Conservation (phyloP, 441 rosid species). For the Geranium incanum region DNA sequence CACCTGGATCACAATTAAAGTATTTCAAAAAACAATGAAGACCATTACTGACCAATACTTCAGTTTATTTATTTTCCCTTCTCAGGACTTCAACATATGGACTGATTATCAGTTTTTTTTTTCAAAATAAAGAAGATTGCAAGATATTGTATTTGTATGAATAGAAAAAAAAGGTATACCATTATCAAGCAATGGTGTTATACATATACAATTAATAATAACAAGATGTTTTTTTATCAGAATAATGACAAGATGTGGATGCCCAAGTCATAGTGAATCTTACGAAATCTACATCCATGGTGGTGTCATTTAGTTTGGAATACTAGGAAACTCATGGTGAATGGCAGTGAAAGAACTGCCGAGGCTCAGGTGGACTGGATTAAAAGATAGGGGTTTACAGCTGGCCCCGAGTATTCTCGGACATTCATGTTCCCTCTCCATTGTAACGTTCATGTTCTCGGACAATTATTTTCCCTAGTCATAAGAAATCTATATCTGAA, state of each 20-base stretch:
- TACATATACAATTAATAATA: neutral
- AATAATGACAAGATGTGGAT: neutral
- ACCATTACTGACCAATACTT: neutral
- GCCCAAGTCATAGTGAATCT: neutral
- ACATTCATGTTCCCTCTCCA: no score
- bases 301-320: no score
- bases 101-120: no score
- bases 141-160: neutral
- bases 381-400: no score
- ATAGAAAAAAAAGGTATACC: neutral
- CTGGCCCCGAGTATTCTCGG: no score
- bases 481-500: no score
- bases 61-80: neutral
- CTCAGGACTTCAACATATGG: neutral
- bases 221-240: no score
- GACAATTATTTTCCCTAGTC: no score
- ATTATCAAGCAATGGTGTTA: neutral
- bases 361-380: no score
- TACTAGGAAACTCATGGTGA: no score
- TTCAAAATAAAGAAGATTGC: neutral
- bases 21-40: neutral
- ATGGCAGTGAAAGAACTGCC: no score
- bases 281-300: neutral
- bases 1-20: conserved; percentile 44
- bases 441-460: no score